Evolutionary conservation across 1,139 yeast genomes (phyloP), one percentile per base, ranked within the genome.

Genomic region (Zygosaccharomyces sapae): DNA sequence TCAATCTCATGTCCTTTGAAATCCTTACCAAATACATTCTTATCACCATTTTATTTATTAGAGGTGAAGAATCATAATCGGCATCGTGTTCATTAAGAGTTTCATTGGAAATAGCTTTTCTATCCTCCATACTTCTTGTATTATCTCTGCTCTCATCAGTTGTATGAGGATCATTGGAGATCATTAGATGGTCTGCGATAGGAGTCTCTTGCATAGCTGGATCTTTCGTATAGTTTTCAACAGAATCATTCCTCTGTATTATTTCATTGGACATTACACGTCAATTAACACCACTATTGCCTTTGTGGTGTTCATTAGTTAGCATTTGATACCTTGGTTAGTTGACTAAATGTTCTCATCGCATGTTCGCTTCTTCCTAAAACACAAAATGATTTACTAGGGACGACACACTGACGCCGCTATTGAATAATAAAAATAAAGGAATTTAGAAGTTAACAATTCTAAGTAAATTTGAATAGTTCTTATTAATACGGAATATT

Each of bases 131-230:
- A 7, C 19, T 3, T 19, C 7, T 7, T 9, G 4, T n/a, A 16
- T 37, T 10, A 25, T 37, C 18, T 19, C 31, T 30, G 13, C 13
- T n/a, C 9, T 7, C 12, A 24, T 30, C 12, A 5, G 30, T 7
- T 10, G 9, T 31, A 5, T 37, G 30, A 5, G 40, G 31, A 19
- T 33, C 29, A 16, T 40, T 30, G 6, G 30, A 31, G 16, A 27
- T 19, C 18, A 36, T n/a, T 16, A 39, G 19, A 25, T 43, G 43
- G 22, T 45, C 47, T 4, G 52, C 52, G 9, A 44, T 43, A 3
- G 54, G 55, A 3, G 54, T 52, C 39, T 44, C 48, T 41, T 46
- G 52, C 10, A 48, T 46, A 2, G 47, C 49, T 30, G 43, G 46
- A n/a, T 52, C 54, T 10, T n/a, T 37, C 7, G 40, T 16, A 20